Evolutionary conservation across 768 basidiomycete genomes (phyloP).

Genomic region (Termitomyces sp.): DNA sequence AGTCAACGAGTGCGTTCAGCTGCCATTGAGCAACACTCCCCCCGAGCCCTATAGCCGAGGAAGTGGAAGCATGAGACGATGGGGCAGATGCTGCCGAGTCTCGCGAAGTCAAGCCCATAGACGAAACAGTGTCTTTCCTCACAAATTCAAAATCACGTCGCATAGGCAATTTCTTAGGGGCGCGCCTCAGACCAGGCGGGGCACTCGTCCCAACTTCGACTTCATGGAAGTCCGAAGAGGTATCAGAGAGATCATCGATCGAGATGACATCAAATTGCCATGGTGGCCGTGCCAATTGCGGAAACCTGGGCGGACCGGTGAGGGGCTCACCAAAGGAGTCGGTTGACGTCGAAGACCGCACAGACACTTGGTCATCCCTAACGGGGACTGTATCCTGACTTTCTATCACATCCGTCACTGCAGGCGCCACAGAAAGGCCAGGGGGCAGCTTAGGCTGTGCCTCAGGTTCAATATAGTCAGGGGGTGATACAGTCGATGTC

Average conservation of each 20-base stretch:
- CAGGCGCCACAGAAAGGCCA: neutral
- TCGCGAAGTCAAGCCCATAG: slow-evolving; percentile 68
- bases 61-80: slow-evolving; percentile 37
- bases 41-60: slow-evolving; percentile 36
- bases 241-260: slow-evolving; percentile 79
- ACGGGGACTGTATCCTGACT: neutral
- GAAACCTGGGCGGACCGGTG: slow-evolving; percentile 33
- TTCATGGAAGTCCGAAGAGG: slow-evolving; percentile 52
- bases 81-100: slow-evolving; percentile 52
- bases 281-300: slow-evolving; percentile 33
- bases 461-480: neutral
- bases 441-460: neutral
- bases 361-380: slow-evolving; percentile 25
- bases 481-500: neutral
- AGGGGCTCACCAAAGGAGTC: slow-evolving; percentile 48
- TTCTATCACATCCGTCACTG: neutral
- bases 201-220: slow-evolving; percentile 28
- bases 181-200: slow-evolving; percentile 53
- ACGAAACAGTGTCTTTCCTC: slow-evolving; percentile 69
- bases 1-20: slow-evolving; percentile 72
- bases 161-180: slow-evolving; percentile 58
- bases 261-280: slow-evolving; percentile 73
- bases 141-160: slow-evolving; percentile 83
- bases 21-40: slow-evolving; percentile 76
- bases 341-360: slow-evolving; percentile 41